A percentile compares a stretch with the other conserved stretches of the same genome.
phyloP scores from a whole-genome alignment of 805 yeast genomes.

The Barnettozyma salicaria region DNA sequence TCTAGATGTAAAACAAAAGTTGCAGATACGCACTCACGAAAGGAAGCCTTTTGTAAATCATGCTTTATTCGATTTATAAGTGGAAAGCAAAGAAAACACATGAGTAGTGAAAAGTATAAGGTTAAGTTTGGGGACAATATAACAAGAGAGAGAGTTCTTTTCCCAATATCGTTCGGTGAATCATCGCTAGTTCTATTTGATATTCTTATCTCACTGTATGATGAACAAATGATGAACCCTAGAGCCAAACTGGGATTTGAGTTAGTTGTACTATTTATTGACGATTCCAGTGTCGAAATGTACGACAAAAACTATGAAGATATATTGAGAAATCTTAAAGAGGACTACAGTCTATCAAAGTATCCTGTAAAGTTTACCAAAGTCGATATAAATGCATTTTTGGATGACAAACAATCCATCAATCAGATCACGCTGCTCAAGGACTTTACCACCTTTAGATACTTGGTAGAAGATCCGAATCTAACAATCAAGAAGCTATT shows the following conservation, averaged over 20 bases:
- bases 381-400: slow-evolving; percentile 37
- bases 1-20: slow-evolving; percentile 41
- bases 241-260: slow-evolving; percentile 66
- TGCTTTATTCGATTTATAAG: slow-evolving; percentile 73
- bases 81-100: slow-evolving; percentile 74
- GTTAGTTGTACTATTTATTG: slow-evolving; percentile 45
- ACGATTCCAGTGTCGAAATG: slow-evolving; percentile 28
- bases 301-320: slow-evolving; percentile 14
- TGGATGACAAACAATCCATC: slow-evolving; percentile 25
- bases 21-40: slow-evolving; percentile 46
- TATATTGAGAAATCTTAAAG: slow-evolving; percentile 16
- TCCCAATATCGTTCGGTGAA: slow-evolving; percentile 61
- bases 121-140: slow-evolving; percentile 52
- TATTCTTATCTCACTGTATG: slow-evolving; percentile 51
- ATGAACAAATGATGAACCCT: slow-evolving; percentile 57
- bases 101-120: slow-evolving; percentile 65
- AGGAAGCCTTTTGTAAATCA: slow-evolving; percentile 54
- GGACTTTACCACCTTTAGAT: slow-evolving; percentile 14
- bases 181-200: slow-evolving; percentile 68
- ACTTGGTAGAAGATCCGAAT: slow-evolving; percentile 11
- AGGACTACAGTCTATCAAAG: slow-evolving; percentile 16
- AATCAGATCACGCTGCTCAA: slow-evolving; percentile 31
- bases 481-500: slow-evolving; percentile 31
- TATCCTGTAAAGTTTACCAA: slow-evolving; percentile 36
- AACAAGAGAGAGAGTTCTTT: slow-evolving; percentile 40